phyloP scores from a whole-genome alignment of 106 monocot genomes.

The Xerophyta viscosa region DNA sequence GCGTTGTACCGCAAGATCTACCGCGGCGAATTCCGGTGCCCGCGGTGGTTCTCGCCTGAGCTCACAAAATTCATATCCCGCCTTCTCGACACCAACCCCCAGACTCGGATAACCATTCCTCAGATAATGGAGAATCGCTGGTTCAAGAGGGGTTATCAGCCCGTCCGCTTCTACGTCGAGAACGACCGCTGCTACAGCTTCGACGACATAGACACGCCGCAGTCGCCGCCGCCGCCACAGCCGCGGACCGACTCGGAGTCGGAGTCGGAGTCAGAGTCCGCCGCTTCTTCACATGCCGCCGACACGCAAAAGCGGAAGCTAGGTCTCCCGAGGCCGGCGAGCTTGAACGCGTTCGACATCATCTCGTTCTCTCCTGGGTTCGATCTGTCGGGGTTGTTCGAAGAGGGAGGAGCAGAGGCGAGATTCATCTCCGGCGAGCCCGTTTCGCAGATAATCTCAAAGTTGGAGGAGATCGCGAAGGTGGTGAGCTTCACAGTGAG shows the following conservation, averaged over 20 bases:
- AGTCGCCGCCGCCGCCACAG: background rate
- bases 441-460: constrained; percentile 15
- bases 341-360: constrained; percentile 25
- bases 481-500: constrained; percentile 19
- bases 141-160: constrained; percentile 30
- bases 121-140: constrained; percentile 33
- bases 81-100: constrained; percentile 31
- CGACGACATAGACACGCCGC: background rate
- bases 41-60: constrained; percentile 26
- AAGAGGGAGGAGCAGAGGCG: constrained; percentile 18
- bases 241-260: constrained; percentile 8
- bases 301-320: background rate
- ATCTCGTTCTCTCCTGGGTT: constrained; percentile 24
- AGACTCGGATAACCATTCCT: constrained; percentile 32
- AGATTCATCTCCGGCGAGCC: constrained; percentile 21
- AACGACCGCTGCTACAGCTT: constrained; percentile 10
- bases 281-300: background rate
- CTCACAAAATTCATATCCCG: constrained; percentile 10
- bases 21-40: constrained; percentile 28
- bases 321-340: constrained; percentile 20
- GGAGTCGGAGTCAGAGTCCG: constrained; percentile 3
- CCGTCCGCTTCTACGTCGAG: constrained; percentile 15
- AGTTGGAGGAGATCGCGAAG: constrained; percentile 25
- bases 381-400: constrained; percentile 24
- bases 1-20: constrained; percentile 36